Conservation (phyloP, 306 rosid genomes). For the Sicyos baderoa region DNA sequence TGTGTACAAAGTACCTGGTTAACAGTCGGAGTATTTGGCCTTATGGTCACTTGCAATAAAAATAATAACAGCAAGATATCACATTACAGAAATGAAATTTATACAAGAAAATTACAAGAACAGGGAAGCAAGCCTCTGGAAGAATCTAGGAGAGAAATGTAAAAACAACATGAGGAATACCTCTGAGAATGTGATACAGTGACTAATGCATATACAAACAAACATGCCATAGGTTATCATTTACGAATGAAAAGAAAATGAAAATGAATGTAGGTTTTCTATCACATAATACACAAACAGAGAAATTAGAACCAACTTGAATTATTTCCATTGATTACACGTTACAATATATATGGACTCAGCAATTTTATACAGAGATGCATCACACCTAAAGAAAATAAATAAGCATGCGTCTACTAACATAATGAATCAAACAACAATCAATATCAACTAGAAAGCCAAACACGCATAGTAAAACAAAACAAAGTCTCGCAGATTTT, state of each 20-base stretch:
- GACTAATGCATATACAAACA: background rate
- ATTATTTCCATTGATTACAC: background rate
- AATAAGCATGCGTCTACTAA: background rate
- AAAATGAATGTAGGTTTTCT: background rate
- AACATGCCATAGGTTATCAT: background rate
- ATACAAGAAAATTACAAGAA: no score
- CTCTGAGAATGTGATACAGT: background rate
- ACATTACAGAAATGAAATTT: no score
- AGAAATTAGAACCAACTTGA: background rate
- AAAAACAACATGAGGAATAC: background rate
- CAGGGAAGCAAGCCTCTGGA: no score
- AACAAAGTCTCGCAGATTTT: background rate
- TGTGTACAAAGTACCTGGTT: background rate
- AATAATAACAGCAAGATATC: no score
- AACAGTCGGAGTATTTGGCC: no score
- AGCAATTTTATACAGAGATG: background rate
- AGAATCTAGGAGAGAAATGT: background rate
- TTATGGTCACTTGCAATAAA: no score
- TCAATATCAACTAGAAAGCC: background rate
- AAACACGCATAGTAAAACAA: background rate
- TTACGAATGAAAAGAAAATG: background rate
- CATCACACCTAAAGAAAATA: background rate
- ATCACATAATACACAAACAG: background rate
- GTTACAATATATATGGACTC: background rate
- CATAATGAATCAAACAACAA: background rate